Evolutionary conservation across 208 protist genomes (phyloP), one percentile per base, ranked within the genome.

Genomic region (Porcisia hertigi): DNA sequence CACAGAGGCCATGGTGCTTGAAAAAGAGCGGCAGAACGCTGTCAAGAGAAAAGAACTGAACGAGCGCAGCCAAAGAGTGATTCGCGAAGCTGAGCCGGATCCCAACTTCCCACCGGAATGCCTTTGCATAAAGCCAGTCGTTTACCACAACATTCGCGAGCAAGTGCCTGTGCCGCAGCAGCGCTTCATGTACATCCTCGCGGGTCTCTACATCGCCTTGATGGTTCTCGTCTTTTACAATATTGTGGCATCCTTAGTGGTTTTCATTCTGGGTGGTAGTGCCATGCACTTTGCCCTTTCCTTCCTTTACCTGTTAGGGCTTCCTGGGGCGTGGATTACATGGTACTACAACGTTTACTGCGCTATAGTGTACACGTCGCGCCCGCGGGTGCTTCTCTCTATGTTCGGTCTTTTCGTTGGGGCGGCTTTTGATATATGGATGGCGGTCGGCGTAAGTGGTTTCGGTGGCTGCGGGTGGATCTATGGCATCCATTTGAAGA

Each of bases 331-430:
- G 39, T 96, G 87, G 83, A 84, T 94, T 64, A 18, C 86, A 30
- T 96, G 92, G 92, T 96, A 96, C 79, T 96, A 90, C 83, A 94
- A 93, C 73, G 80, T 83, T 2, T 96, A 96, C 80, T 84, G 69
- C 67, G 87, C 85, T 23, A 82, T 84, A 1, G 73, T 79, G 8
- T 73, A 87, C 34, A 16, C 63, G 20, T 91, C 84, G 12, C 78
- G 80, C 4, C 69, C 83, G 23, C 87, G 90, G 3, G 86, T 87
- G 66, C 23, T 92, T 43, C 53, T 94, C 5, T 79, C 87, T 14
- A 77, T 91, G 11, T 49, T 92, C 39, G 92, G 92, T n/a, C 74
- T 96, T 18, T 80, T 93, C 55, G 7, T 94, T 20, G 92, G 77
- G 53, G 30, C 94, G 43, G 57, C 57, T 9, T 96, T 94, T 74